These are phyloP conservation scores for Kurtzmaniella quercitrusa DNA, from an alignment of 1,139 yeast species.

Conservation along the genomic window DNA sequence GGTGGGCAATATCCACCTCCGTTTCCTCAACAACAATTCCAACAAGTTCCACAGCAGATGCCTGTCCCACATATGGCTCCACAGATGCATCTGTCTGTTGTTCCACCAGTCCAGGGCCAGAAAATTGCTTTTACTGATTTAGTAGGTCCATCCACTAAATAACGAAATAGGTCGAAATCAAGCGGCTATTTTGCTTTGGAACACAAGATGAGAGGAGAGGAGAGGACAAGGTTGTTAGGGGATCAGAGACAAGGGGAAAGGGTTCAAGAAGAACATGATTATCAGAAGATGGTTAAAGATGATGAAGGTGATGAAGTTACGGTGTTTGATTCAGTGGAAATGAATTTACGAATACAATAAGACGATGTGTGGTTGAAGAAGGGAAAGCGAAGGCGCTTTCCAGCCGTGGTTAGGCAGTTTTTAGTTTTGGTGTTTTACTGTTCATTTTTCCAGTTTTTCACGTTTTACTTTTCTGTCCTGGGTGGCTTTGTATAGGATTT, in stretches of 20 bases:
- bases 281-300: not conserved
- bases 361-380: not conserved
- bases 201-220: not conserved
- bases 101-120: constrained; percentile 13
- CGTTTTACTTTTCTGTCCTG: not conserved
- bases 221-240: not conserved
- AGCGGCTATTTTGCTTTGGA: not conserved
- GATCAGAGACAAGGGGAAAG: not conserved
- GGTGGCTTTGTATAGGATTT: not conserved
- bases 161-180: not conserved
- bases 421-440: constrained; percentile 1
- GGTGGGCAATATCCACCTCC: constrained; percentile 8
- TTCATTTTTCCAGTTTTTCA: constrained; percentile 1
- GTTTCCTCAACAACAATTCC: constrained; percentile 7
- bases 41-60: constrained; percentile 6
- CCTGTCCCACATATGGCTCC: not conserved
- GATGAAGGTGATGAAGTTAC: not conserved
- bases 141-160: constrained; percentile 27
- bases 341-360: too few relatives aligned
- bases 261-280: not conserved
- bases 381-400: not conserved
- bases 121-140: constrained; percentile 40
- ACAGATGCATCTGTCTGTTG: not conserved
- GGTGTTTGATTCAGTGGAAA: too few relatives aligned
- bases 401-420: not conserved